Percentiles rank a stretch among this genome's conserved stretches.
Evolutionary conservation across 441 rosid genomes (phyloP).

Genomic region (Manihot esculenta): DNA sequence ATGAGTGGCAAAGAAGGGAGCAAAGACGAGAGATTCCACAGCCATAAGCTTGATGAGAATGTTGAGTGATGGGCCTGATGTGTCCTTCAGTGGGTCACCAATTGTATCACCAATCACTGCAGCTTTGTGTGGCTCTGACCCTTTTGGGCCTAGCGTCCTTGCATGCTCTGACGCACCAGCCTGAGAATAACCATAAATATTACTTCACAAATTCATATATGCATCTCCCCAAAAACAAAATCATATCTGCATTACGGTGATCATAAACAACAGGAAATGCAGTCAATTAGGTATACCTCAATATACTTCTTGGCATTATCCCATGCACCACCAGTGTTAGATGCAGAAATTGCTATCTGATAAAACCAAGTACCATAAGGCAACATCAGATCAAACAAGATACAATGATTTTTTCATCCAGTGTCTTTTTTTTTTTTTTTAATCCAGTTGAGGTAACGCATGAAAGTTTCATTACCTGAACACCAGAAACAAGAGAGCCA

Average conservation of each 20-base stretch:
- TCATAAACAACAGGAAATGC: background rate
- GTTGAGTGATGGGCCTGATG: conserved; percentile 82
- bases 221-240: too few relatives aligned
- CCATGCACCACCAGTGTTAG: conserved; percentile 89
- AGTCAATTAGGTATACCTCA: conserved; percentile 39
- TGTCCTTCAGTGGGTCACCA: conserved; percentile 81
- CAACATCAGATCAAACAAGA: background rate
- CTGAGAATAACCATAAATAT: conserved; percentile 26
- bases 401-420: background rate
- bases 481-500: conserved; percentile 75
- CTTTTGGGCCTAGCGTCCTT: conserved; percentile 70
- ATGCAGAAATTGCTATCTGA: conserved; percentile 83
- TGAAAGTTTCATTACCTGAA: conserved; percentile 45
- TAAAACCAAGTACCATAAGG: background rate
- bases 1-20: conserved; percentile 82
- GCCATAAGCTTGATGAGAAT: conserved; percentile 92
- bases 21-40: conserved; percentile 79
- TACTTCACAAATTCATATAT: background rate
- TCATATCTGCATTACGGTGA: too few relatives aligned
- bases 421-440: too few relatives aligned
- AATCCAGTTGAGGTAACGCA: conserved; percentile 26
- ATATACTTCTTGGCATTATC: conserved; percentile 89
- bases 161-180: conserved; percentile 90
- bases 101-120: conserved; percentile 86
- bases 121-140: conserved; percentile 80